Base-by-base conservation (phyloP, 2,329 filamentous ascomycete species). In the Cadophora malorum region DNA sequence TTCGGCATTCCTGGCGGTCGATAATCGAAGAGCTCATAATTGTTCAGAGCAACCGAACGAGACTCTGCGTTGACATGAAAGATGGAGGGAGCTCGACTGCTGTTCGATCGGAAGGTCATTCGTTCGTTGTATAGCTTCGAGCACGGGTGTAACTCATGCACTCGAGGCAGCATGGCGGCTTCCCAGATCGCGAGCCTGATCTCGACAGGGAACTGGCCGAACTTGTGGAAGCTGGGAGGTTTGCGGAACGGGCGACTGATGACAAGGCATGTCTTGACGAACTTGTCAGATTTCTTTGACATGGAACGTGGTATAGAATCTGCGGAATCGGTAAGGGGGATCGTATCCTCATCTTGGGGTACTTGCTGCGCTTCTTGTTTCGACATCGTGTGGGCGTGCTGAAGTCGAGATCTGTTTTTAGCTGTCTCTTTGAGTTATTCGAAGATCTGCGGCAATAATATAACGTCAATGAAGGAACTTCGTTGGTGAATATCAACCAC, bases 181-280 rank as follows among this genome's bases (percentile, higher is more conserved):
- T 71, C 66, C 76, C 76, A 77, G 59, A 77, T 74, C 31, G 72
- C 68, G 2, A 76, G 66, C 16, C 76, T 73, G 28, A 77, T 65
- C 65, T 77, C 76, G 1, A 52, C 33, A 1, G 76, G 76, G 0
- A 77, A 72, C 1, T 69, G 38, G 9, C 41, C n/a, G 65, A 77
- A 76, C 31, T 50, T 67, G 19, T 31, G 53, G 58, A 76, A 74
- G n/a, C n/a, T 56, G 3, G 70, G 65, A 21, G 59, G 47, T 19
- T 64, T 53, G 38, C 52, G 67, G 67, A 73, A 65, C 12, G 68
- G 63, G n/a, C 23, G 66, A 21, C 64, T 58, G 23, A 75, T 38
- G 81, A 76, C 93, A 96, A 78, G 97, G 90, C 0, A 92, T 95
- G 38, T 91, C 90, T 77, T 97, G 93, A 74, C 97, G 53, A 92